Evolutionary conservation across 176 grass and related monocot species (phyloP), one percentile per base, ranked within the genome.

Genomic region (Triticum monococcum): DNA sequence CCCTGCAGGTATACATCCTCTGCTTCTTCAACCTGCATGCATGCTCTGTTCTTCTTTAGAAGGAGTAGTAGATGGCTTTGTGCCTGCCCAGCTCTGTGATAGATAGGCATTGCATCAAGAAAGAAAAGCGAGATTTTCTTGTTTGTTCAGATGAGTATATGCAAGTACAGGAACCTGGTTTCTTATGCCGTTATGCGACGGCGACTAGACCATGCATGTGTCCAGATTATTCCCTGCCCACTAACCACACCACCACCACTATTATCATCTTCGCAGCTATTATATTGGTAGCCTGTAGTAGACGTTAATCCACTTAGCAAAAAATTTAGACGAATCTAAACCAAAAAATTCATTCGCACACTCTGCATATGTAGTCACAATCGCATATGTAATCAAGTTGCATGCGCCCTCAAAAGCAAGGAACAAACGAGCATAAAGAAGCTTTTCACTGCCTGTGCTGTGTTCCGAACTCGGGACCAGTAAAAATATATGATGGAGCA

Each of bases 1-100:
- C 93, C 10, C 67, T 95, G 86, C 93, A 95, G 88, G 93, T 95
- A 61, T 18, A 16, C 73, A 5, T 22, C 4, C 78, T 67, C 20
- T 75, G 18, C 32, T 72, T 78, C 37, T 50, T 31, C 36, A 24
- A 35, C 7, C 31, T 68, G 2, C 14, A 48, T 30, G 63, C 68
- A 25, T 83, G 33, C 32, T 68, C 32, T 70, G 68, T 66, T 89
- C 48, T 52, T 52, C 16, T 52, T 17, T 52, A 16, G 4, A 16
- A 48, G 28, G 28, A 30, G 45, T 48, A 2, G 5, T 52, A 52
- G 48, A 6, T 52, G 5, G 48, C 48, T 54, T 54, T 80, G 28
- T 64, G 37, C n/a, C 12, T 32, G 7, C 8, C 66, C 37, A 57
- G 57, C 43, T 20, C 5, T 69, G 46, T 30, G 18, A 24, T 31